These are phyloP conservation scores for Chlamydomonas schloesseri DNA, from an alignment of 139 green algal genomes.

Conservation along the genomic window DNA sequence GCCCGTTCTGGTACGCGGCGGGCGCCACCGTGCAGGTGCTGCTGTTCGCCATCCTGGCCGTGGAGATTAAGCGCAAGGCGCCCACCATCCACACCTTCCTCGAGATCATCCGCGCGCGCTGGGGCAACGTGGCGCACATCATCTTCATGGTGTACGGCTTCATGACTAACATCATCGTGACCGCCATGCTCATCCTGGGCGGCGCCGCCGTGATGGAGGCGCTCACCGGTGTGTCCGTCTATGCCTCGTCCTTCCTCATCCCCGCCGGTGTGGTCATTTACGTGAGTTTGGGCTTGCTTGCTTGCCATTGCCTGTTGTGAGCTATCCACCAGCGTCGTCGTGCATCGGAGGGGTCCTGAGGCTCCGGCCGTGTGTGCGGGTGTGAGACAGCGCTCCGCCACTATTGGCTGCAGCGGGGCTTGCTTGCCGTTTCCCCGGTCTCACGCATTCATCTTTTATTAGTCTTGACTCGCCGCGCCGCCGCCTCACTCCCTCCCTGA, in stretches of 20 bases:
- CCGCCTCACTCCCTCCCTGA: too few species aligned
- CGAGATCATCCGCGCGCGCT: constrained; percentile 85
- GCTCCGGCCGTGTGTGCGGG: too few species aligned
- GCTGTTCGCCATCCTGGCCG: constrained; percentile 93
- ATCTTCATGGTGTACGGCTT: constrained; percentile 90
- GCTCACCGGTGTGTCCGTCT: constrained; percentile 67
- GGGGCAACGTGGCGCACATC: constrained; percentile 80
- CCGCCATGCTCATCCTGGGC: constrained; percentile 92
- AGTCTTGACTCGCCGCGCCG: too few species aligned
- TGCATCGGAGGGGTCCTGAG: too few species aligned
- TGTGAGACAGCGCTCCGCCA: too few species aligned
- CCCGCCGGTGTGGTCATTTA: constrained; percentile 89
- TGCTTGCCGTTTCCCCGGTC: too few species aligned
- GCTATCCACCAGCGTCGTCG: too few species aligned
- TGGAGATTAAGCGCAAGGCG: constrained; percentile 96
- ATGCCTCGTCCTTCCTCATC: constrained; percentile 76
- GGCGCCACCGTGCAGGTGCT: constrained; percentile 95
- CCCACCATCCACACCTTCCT: constrained; percentile 92
- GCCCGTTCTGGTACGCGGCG: constrained; percentile 89
- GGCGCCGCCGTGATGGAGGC: constrained; percentile 90
- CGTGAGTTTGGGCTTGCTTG: background rate
- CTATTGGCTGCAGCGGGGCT: background rate
- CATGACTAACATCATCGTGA: constrained; percentile 92
- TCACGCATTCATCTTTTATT: too few species aligned
- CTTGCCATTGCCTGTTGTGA: too few species aligned